Conservation (phyloP, 129 eudicot genomes). For the Arctium lappa region DNA sequence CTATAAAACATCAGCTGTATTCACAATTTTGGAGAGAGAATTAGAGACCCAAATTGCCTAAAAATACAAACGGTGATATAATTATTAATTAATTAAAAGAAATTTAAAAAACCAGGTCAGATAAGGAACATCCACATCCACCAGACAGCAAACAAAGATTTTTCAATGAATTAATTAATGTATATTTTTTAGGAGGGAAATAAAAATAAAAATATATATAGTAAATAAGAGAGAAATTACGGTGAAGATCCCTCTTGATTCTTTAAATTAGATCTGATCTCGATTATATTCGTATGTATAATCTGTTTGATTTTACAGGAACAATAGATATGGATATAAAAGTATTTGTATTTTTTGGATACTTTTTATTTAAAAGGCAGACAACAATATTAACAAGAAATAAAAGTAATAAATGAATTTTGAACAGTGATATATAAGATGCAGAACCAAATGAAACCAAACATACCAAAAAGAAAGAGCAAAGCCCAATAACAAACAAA, state of each 20-base stretch:
- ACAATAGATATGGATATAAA: no score
- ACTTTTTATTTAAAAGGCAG: no score
- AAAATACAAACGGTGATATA: no score
- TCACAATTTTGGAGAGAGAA: neutral
- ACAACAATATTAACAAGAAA: no score
- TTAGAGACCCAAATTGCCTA: neutral
- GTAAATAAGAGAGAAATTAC: neutral
- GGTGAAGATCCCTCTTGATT: conserved; percentile 6
- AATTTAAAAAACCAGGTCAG: conserved; percentile 16
- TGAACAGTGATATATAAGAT: neutral
- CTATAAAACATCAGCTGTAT: conserved; percentile 20
- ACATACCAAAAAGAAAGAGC: neutral
- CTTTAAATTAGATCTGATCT: neutral
- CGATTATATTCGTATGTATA: no score
- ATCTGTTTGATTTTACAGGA: no score
- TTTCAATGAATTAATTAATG: neutral
- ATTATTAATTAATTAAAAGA: neutral
- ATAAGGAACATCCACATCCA: conserved; percentile 13
- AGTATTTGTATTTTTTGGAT: no score
- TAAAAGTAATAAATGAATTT: neutral
- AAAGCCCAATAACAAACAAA: neutral
- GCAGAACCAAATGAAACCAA: neutral
- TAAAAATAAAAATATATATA: no score
- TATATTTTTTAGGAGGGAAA: neutral
- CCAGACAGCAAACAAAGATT: conserved; percentile 23